A percentile compares a stretch with the other conserved stretches of the same genome.
Conservation (phyloP, 108 stramenopile species). For the Craspedostauros australis region DNA sequence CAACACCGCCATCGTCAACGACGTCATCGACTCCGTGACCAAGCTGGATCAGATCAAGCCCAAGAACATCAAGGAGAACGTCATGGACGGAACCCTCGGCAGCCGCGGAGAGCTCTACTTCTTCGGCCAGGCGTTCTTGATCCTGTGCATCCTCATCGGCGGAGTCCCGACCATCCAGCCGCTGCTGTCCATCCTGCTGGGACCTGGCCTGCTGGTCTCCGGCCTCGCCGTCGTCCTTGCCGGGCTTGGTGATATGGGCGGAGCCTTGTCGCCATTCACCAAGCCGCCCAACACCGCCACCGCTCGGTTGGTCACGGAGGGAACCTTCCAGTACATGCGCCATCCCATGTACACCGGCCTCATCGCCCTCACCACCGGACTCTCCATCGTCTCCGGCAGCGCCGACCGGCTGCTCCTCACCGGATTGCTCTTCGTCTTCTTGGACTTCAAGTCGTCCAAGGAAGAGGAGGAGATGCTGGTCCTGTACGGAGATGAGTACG, state of each 20-base stretch:
- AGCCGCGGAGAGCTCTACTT: slow-evolving; percentile 51
- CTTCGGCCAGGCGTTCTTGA: slow-evolving; percentile 33
- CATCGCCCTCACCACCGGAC: slow-evolving; percentile 31
- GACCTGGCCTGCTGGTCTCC: slow-evolving; percentile 29
- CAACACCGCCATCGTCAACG: too few species aligned
- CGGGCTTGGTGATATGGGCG: slow-evolving; percentile 33
- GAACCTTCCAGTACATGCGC: slow-evolving; percentile 46
- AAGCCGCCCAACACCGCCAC: slow-evolving; percentile 21
- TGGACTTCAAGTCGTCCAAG: slow-evolving; percentile 48
- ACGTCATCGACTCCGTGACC: too few species aligned
- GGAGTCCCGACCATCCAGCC: slow-evolving; percentile 40
- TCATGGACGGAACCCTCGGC: too few species aligned
- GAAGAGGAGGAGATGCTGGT: slow-evolving; percentile 51
- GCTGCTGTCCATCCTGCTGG: slow-evolving; percentile 26
- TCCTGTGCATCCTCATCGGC: slow-evolving; percentile 45
- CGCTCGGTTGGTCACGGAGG: slow-evolving; percentile 30
- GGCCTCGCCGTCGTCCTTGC: slow-evolving; percentile 20
- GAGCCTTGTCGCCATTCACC: slow-evolving; percentile 44
- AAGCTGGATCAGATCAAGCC: too few species aligned
- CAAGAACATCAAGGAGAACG: too few species aligned
- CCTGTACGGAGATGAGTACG: too few species aligned
- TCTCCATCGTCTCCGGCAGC: slow-evolving; percentile 38
- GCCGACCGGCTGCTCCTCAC: slow-evolving; percentile 40
- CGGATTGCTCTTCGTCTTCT: slow-evolving; percentile 21
- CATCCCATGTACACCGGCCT: slow-evolving; percentile 74